Evolutionary conservation across 306 rosid species (phyloP).

Genomic region (Fagus sylvatica): DNA sequence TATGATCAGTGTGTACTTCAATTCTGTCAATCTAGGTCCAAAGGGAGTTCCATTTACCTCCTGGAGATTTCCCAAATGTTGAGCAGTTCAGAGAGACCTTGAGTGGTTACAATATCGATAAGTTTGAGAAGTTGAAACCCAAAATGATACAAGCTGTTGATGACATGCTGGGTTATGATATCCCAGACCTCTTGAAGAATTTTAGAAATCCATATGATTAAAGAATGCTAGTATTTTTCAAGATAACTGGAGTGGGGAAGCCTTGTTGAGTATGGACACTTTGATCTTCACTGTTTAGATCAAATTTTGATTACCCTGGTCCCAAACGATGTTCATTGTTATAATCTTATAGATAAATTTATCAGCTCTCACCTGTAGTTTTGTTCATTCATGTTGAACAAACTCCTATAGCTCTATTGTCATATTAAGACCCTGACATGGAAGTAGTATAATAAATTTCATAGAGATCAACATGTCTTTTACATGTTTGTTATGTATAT

Average conservation of each 20-base stretch:
- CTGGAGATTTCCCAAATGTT: conserved; percentile 85
- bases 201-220: conserved; percentile 83
- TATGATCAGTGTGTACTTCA: background rate
- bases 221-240: background rate
- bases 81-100: conserved; percentile 71
- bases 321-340: background rate
- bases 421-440: background rate
- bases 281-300: background rate
- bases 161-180: conserved; percentile 89
- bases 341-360: background rate
- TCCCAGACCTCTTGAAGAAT: conserved; percentile 77
- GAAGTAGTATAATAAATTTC: background rate
- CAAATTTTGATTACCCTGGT: background rate
- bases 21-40: conserved; percentile 58
- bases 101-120: conserved; percentile 69
- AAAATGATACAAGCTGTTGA: conserved; percentile 78
- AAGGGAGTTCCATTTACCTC: conserved; percentile 77
- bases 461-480: background rate
- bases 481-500: background rate
- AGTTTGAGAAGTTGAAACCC: conserved; percentile 82
- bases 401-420: no score
- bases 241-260: background rate
- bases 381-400: no score
- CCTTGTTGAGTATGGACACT: background rate
- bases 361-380: background rate